These are phyloP conservation scores for Fusarium hostae DNA, from an alignment of 2,329 filamentous ascomycete species.

Conservation along the genomic window DNA sequence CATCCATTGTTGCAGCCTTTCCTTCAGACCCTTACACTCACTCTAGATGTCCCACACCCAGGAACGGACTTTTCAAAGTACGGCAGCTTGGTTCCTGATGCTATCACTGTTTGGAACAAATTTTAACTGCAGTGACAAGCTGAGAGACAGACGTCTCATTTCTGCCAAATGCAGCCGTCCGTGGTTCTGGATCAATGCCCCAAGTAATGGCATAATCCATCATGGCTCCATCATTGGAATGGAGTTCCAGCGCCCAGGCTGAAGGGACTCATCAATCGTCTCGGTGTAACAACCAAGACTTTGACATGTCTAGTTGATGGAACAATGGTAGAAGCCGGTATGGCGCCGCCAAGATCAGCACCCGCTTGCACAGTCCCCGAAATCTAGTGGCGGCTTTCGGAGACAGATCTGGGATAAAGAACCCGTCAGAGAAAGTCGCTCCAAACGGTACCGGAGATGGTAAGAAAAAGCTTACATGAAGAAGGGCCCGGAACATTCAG, in stretches of 20 bases:
- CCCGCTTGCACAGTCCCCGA: conserved; percentile 2
- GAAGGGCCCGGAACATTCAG: conserved; percentile 24
- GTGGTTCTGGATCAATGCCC: conserved; percentile 23
- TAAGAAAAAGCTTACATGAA: conserved; percentile 14
- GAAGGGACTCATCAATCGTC: conserved; percentile 22
- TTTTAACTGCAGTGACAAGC: neutral
- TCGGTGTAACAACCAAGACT: conserved; percentile 16
- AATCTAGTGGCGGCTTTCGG: conserved; percentile 26
- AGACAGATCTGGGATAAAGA: conserved; percentile 28
- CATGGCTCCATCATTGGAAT: conserved; percentile 33
- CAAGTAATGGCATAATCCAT: conserved; percentile 12
- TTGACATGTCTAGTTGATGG: conserved; percentile 22
- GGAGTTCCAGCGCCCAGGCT: conserved; percentile 35
- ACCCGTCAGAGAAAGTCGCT: conserved; percentile 2
- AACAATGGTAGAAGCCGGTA: conserved; percentile 23
- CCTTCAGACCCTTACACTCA: conserved; percentile 13
- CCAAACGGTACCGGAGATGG: conserved; percentile 9
- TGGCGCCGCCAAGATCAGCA: conserved; percentile 19
- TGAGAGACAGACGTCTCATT: neutral
- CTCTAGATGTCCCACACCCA: conserved; percentile 22
- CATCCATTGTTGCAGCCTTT: conserved; percentile 21
- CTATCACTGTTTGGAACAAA: neutral
- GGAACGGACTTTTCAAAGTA: conserved; percentile 16
- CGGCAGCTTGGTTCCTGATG: neutral
- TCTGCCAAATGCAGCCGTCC: conserved; percentile 9